Conservation (phyloP, 73 alveolate species). For the Paramecium sonneborni region DNA sequence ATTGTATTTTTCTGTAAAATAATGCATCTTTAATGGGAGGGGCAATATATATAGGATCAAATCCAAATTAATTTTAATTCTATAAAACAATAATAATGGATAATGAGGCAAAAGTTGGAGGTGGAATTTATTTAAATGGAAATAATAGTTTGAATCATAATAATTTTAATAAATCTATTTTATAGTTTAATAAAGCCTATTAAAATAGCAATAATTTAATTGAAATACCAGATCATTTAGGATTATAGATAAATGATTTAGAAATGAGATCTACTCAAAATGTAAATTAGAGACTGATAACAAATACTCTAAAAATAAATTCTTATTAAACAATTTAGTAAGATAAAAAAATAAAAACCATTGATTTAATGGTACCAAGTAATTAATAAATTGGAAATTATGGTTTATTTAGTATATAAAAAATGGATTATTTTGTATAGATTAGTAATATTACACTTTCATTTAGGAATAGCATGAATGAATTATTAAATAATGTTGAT, state of each 20-base stretch:
- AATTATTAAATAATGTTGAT: not conserved
- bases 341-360: not conserved
- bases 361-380: not conserved
- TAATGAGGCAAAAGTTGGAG: not conserved
- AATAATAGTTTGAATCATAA: too few species aligned
- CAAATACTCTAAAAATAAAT: not conserved
- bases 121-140: not conserved
- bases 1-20: not conserved
- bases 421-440: not conserved
- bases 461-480: not conserved
- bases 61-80: not conserved
- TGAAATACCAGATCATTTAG: not conserved
- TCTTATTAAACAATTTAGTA: not conserved
- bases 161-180: not conserved
- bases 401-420: not conserved
- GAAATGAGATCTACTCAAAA: not conserved
- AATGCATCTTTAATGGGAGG: not conserved
- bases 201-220: not conserved
- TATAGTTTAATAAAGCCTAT: not conserved
- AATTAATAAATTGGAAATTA: not conserved
- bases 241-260: too few species aligned
- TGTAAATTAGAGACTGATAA: not conserved
- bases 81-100: not conserved
- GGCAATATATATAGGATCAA: not conserved
- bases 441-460: not conserved